Conservation (phyloP, 345 rosid genomes). For the Eucalyptus marginata region DNA sequence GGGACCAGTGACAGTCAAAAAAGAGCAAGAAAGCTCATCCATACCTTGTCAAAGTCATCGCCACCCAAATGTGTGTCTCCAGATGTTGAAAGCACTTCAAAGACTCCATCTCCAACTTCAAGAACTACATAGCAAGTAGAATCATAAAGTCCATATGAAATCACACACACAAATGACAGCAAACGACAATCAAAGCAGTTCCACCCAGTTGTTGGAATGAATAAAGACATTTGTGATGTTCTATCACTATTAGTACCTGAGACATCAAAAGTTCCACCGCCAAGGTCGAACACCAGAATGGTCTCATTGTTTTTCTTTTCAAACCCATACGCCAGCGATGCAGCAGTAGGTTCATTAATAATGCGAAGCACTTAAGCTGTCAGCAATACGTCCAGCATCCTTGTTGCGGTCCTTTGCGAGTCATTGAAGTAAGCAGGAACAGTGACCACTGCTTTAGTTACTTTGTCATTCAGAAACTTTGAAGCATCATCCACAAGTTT, state of each 20-base stretch:
- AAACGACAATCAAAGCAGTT: background rate
- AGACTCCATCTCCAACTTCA: conserved; percentile 99
- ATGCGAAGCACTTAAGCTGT: conserved; percentile 77
- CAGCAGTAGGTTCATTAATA: conserved; percentile 97
- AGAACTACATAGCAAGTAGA: conserved; percentile 40
- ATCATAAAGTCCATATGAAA: background rate
- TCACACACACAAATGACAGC: background rate
- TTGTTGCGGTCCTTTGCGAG: conserved; percentile 91
- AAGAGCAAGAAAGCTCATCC: background rate
- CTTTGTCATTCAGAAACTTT: conserved; percentile 64
- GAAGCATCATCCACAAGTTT: conserved; percentile 98
- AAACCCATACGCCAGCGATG: conserved; percentile 94
- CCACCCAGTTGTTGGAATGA: background rate
- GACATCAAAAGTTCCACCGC: conserved; percentile 99
- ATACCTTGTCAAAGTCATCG: conserved; percentile 93
- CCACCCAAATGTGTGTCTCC: conserved; percentile 99
- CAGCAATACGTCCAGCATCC: conserved; percentile 92
- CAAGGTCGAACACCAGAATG: conserved; percentile 95
- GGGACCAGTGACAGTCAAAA: background rate
- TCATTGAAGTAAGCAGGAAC: conserved; percentile 85
- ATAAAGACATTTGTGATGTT: background rate
- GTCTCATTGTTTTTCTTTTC: conserved; percentile 94
- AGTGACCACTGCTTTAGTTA: conserved; percentile 69
- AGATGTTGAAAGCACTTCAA: conserved; percentile 95
- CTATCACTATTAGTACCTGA: conserved; percentile 42